These are phyloP conservation scores for Vitis riparia DNA, from an alignment of 164 flowering plant genomes.

Conservation along the genomic window DNA sequence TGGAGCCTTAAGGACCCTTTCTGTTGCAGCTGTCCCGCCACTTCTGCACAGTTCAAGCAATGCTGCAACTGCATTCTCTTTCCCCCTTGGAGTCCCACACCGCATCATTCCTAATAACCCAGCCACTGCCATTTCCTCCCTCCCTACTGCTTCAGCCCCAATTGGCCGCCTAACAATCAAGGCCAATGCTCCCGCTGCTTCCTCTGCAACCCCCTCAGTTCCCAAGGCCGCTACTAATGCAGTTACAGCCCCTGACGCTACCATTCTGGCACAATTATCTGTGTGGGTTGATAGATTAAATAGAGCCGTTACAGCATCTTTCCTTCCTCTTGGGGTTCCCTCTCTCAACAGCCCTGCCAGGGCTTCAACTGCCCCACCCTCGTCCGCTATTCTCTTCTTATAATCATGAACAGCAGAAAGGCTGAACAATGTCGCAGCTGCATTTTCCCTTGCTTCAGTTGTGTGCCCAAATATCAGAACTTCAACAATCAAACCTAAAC, in stretches of 20 bases:
- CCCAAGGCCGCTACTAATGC: constrained; percentile 64
- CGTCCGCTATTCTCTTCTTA: constrained; percentile 73
- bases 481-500: constrained; percentile 63
- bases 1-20: constrained; percentile 68
- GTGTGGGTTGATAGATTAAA: constrained; percentile 79
- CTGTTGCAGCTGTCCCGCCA: constrained; percentile 71
- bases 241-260: constrained; percentile 67
- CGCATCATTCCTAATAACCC: constrained; percentile 83
- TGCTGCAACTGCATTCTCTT: constrained; percentile 92
- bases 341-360: constrained; percentile 52
- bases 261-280: constrained; percentile 65
- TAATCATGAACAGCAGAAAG: constrained; percentile 88
- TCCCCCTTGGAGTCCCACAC: constrained; percentile 80
- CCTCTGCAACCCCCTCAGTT: constrained; percentile 82
- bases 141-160: constrained; percentile 75
- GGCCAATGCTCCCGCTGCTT: constrained; percentile 87
- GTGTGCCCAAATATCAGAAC: constrained; percentile 75
- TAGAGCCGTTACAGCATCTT: constrained; percentile 91
- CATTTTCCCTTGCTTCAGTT: constrained; percentile 85
- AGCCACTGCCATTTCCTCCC: constrained; percentile 62
- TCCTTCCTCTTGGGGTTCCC: constrained; percentile 75
- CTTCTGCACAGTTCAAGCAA: constrained; percentile 80
- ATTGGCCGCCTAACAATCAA: constrained; percentile 70
- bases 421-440: constrained; percentile 96
- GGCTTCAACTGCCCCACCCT: constrained; percentile 75